These are phyloP conservation scores for Isabelozyma pseudorhagii DNA, from an alignment of 805 yeast genomes.

Conservation along the genomic window DNA sequence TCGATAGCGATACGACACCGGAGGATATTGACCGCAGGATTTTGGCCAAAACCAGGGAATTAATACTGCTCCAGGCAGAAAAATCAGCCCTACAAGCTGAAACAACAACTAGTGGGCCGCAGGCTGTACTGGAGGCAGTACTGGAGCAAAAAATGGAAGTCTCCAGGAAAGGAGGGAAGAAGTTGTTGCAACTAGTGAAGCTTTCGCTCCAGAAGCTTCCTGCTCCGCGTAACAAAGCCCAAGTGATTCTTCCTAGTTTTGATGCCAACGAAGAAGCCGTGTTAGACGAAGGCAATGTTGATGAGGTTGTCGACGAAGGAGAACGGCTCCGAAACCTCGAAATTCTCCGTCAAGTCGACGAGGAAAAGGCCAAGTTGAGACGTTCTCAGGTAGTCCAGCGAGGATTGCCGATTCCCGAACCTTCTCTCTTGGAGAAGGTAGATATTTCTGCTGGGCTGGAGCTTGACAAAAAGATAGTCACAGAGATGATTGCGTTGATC, in stretches of 20 bases:
- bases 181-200: conserved; percentile 4
- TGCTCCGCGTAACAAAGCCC: conserved; percentile 35
- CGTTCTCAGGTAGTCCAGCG: conserved; percentile 47
- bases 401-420: conserved; percentile 42
- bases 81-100: conserved; percentile 33
- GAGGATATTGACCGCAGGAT: conserved; percentile 32
- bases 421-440: conserved; percentile 3
- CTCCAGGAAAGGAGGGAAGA: neutral
- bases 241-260: conserved; percentile 29
- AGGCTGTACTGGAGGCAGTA: neutral
- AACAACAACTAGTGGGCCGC: neutral
- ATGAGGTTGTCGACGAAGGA: conserved; percentile 14
- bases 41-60: conserved; percentile 26
- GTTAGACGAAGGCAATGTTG: conserved; percentile 20
- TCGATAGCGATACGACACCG: conserved; percentile 8
- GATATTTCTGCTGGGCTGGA: neutral
- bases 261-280: conserved; percentile 18
- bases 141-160: neutral
- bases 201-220: conserved; percentile 26
- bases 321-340: conserved; percentile 20
- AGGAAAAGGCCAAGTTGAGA: conserved; percentile 28
- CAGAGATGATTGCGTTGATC: conserved; percentile 34
- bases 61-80: conserved; percentile 24
- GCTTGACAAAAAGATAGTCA: conserved; percentile 17
- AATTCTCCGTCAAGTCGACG: conserved; percentile 20